phyloP scores from a whole-genome alignment of 257 asterid species.

The Cynanchum wilfordii region DNA sequence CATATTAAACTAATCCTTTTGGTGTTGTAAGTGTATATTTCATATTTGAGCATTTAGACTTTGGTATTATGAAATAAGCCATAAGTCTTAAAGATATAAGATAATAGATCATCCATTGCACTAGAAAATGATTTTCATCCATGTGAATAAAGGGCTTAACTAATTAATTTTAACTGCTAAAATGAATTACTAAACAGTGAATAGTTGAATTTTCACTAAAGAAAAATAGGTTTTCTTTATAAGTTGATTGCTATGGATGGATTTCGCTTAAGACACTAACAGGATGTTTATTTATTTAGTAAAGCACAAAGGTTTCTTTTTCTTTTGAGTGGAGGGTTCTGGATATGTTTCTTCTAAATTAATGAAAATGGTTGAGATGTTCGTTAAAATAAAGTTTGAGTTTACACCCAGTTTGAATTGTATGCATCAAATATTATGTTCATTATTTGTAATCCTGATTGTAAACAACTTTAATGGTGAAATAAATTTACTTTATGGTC shows the following conservation, averaged over 20 bases:
- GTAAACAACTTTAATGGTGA: background rate
- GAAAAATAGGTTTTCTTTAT: too few species aligned
- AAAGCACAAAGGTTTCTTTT: background rate
- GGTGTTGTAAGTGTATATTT: background rate
- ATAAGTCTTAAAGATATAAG: background rate
- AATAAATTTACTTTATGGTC: background rate
- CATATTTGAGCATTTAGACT: background rate
- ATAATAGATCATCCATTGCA: background rate
- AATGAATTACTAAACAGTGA: background rate
- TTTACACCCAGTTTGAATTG: background rate
- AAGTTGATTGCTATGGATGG: background rate
- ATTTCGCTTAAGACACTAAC: background rate
- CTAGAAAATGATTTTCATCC: too few species aligned
- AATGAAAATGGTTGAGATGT: background rate
- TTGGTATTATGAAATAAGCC: too few species aligned
- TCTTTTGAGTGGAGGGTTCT: background rate
- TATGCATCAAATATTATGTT: background rate
- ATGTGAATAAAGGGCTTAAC: background rate
- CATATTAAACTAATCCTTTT: background rate
- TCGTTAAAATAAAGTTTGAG: background rate
- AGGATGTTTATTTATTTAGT: background rate
- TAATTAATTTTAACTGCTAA: too few species aligned
- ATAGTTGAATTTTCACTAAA: too few species aligned
- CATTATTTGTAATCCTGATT: conserved; percentile 3
- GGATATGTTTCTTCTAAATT: background rate